Evolutionary conservation across 192 early-diverging fungal genomes (phyloP).

Genomic region (Lobosporangium transversale): DNA sequence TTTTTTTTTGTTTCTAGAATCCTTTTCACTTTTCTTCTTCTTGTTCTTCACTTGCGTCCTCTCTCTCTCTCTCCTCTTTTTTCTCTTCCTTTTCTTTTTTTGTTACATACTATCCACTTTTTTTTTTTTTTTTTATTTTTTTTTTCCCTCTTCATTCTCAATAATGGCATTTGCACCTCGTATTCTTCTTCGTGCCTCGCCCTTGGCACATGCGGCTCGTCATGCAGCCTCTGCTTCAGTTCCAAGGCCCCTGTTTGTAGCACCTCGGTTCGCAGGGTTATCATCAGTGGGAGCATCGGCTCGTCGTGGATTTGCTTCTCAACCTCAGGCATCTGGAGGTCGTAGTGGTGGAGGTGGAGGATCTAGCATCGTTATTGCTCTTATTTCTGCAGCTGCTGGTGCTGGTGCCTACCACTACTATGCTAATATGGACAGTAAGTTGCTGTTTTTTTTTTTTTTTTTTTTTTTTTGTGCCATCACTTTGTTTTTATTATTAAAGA

Average conservation of each 20-base stretch:
- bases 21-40: background rate
- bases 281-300: too few species aligned
- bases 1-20: too few species aligned
- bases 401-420: slow-evolving; percentile 15
- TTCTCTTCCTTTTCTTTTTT: background rate
- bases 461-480: too few species aligned
- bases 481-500: too few species aligned
- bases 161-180: slow-evolving; percentile 6
- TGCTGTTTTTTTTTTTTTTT: too few species aligned
- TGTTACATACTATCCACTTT: background rate
- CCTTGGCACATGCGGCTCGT: slow-evolving; percentile 2
- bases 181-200: slow-evolving; percentile 5
- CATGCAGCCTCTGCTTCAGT: background rate
- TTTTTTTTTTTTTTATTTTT: background rate
- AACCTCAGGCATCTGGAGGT: background rate
- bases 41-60: background rate
- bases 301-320: slow-evolving; percentile 8
- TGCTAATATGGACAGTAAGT: background rate
- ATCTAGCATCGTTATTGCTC: slow-evolving; percentile 4
- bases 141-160: background rate
- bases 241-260: background rate
- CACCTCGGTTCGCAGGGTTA: background rate
- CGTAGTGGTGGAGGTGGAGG: slow-evolving; percentile 2
- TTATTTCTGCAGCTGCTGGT: slow-evolving; percentile 6
- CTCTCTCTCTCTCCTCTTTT: background rate